Evolutionary conservation across 2,329 filamentous ascomycete species (phyloP), one percentile per base, ranked within the genome.

Genomic region (Penicillium sp.): DNA sequence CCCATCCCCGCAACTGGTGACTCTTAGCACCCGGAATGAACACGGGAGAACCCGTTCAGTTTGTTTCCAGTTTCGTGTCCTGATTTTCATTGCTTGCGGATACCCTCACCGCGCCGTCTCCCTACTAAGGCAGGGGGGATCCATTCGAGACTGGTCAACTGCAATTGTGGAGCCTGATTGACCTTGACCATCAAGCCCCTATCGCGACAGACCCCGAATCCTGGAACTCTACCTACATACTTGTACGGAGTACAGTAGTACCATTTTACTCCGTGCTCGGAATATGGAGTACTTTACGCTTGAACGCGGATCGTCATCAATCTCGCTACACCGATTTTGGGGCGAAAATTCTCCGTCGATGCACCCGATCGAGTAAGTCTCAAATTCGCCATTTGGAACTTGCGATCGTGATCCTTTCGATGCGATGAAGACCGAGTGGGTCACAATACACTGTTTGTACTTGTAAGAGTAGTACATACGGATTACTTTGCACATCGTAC

Each of bases 81-180:
- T 40, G 46, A 51, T 41, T 36, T 53, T 50, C 36, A 34, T 50
- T 34, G 32, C 38, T 22, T 42, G 46, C 29, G 34, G 22, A 32
- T 3, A 27, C 27, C 46, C 40, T 43, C 38, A 40, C 51, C 49
- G 16, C 47, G 47, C 55, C 55, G 43, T 51, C 41, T 10, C 39
- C 9, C 36, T 42, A 39, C 58, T 62, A 60, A 59, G 43, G 60
- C 58, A 59, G 50, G 58, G 56, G 52, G 42, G 36, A 57, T 61
- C 58, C 38, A 53, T 53, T 46, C 31, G 6, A 34, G 48, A 51
- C 43, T 54, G 21, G 42, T 45, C n/a, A 16, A 45, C 27, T 41
- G 22, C 34, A 44, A 32, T 11, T 44, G 51, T 54, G 46, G 51
- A 18, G 40, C 39, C 24, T 1, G 11, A 42, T 42, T 38, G 24